Conservation (phyloP, 1,139 yeast genomes). For the Saccharomyces hybrid region DNA sequence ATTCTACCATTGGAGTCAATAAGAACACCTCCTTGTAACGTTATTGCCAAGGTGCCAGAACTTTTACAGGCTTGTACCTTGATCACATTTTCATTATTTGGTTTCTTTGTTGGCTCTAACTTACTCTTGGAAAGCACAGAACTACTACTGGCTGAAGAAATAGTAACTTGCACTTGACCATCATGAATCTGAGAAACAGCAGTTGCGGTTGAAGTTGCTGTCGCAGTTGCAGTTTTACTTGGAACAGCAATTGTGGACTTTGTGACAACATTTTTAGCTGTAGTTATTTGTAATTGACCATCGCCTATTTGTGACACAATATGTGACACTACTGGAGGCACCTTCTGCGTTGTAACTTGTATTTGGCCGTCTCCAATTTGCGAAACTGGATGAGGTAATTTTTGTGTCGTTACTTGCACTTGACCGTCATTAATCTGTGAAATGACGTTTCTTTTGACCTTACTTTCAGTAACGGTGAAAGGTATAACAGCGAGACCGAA, state of each 20-base stretch:
- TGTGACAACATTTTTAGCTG: conserved; percentile 10
- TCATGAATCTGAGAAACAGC: conserved; percentile 40
- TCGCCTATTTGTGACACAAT: conserved; percentile 39
- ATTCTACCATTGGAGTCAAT: conserved; percentile 61
- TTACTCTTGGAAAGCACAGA: not conserved
- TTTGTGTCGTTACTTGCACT: conserved; percentile 37
- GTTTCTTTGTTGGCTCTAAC: conserved; percentile 5
- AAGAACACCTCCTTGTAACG: conserved; percentile 46
- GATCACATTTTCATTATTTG: conserved; percentile 4
- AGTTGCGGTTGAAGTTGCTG: conserved; percentile 51
- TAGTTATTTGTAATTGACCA: conserved; percentile 49
- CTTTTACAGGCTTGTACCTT: conserved; percentile 40
- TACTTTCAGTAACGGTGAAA: conserved; percentile 31
- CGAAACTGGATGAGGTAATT: conserved; percentile 1
- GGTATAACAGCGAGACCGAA: conserved; percentile 39
- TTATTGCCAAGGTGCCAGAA: conserved; percentile 46
- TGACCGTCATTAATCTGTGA: conserved; percentile 54
- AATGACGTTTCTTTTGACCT: conserved; percentile 37
- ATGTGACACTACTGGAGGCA: not conserved
- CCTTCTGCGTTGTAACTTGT: conserved; percentile 1
- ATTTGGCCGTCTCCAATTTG: conserved; percentile 4
- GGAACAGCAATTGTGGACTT: conserved; percentile 31
- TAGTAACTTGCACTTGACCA: conserved; percentile 49
- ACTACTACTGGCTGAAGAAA: conserved; percentile 27
- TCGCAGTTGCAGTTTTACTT: conserved; percentile 40